Conservation (phyloP, 2,329 filamentous ascomycete genomes). For the Neonectria neomacrospora region DNA sequence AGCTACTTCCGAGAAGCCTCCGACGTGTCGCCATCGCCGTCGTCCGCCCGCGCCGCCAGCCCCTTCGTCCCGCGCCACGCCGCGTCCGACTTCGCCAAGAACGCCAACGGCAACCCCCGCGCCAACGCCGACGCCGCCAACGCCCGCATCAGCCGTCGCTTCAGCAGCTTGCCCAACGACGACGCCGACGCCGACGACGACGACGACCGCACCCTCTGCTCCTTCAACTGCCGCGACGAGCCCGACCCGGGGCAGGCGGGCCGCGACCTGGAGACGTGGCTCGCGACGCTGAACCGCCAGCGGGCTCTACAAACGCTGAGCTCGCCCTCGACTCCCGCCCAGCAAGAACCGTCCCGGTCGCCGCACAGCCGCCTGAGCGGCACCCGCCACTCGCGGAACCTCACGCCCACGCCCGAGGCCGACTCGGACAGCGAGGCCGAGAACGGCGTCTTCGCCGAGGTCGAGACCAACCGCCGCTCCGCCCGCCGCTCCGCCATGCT, state of each 20-base stretch:
- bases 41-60: slow-evolving; percentile 17
- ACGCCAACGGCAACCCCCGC: slow-evolving; percentile 21
- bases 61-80: slow-evolving; percentile 47
- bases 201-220: slow-evolving; percentile 37
- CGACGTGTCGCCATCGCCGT: background rate
- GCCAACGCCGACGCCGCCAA: background rate
- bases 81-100: slow-evolving; percentile 45
- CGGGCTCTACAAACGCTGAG: slow-evolving; percentile 34
- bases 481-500: slow-evolving; percentile 11
- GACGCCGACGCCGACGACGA: slow-evolving; percentile 32
- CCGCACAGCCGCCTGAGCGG: no score
- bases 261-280: slow-evolving; percentile 29
- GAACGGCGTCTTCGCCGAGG: slow-evolving; percentile 41
- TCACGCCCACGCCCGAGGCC: background rate
- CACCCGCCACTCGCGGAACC: background rate
- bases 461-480: slow-evolving; percentile 10
- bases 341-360: background rate
- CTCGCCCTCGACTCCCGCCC: slow-evolving; percentile 4
- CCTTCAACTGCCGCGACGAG: slow-evolving; percentile 27
- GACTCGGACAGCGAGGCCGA: slow-evolving; percentile 29
- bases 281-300: slow-evolving; percentile 28
- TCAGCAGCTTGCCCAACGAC: background rate
- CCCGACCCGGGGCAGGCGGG: slow-evolving; percentile 14
- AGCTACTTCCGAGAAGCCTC: slow-evolving; percentile 30
- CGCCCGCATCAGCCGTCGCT: slow-evolving; percentile 17